Base-by-base conservation (phyloP, 2,329 filamentous ascomycete genomes). In the Ceratocystis papillata region DNA sequence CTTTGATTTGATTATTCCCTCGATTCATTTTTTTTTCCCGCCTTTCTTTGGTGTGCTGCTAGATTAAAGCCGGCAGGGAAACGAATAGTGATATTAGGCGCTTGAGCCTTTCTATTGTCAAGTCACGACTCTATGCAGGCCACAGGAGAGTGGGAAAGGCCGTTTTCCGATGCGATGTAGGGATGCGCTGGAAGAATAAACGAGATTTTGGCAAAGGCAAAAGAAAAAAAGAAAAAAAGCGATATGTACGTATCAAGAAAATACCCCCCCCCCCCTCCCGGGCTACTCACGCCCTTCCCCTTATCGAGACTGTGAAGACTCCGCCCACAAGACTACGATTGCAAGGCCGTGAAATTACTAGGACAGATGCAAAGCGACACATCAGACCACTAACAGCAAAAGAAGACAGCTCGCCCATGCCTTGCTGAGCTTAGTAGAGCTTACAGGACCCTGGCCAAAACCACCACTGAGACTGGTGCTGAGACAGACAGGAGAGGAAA, bases 381-480 rank as follows among this genome's bases (percentile, higher is more conserved):
- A 53, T 53, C 48, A 53, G 48, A 25, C 48, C 48, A 50, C 48
- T 15, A 41, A 15, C 37, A 41, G 37, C 37, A 41, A 41, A 41
- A 41, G 37, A 41, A 41, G 37, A 41, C 37, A 41, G 37, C 37
- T 15, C 37, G 37, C 17, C 17, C 48, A 53, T 28, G 10, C 12
- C 28, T 37, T 30, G 5, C 37, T 17, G 25, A 12, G 8, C 30
- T 10, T 17, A 15, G 60, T 2, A 20, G 45, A 33, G 2, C 17
- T 37, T 59, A 59, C 55, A 59, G 55, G 55, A 59, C 55, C 55
- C 55, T 59, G 33, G 55, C 28, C 25, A 59, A 59, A 59, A 59
- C 28, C 28, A 59, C 6, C 25, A 59, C 28, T 59, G 55, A 59
- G 55, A 59, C 53, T 33, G 53, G 17, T 25, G 33, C 53, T 17